phyloP scores from a whole-genome alignment of 1,139 yeast species.

The Suhomyces wounanorum region DNA sequence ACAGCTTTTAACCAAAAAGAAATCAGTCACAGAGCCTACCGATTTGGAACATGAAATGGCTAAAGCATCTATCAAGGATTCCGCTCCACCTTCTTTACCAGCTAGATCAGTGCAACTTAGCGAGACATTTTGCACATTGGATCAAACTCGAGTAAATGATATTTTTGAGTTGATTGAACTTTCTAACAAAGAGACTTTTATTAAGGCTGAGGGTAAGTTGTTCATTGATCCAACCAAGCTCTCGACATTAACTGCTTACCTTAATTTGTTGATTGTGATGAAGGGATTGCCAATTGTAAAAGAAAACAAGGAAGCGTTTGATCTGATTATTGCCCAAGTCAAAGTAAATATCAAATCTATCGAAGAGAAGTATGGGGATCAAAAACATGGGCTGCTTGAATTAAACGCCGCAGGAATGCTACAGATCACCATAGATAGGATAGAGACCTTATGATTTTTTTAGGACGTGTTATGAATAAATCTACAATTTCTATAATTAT shows the following conservation, averaged over 20 bases:
- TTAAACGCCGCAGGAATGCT: slow-evolving; percentile 43
- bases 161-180: slow-evolving; percentile 41
- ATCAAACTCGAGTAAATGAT: slow-evolving; percentile 37
- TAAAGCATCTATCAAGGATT: background rate
- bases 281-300: slow-evolving; percentile 27
- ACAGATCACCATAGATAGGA: slow-evolving; percentile 43
- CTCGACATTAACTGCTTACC: slow-evolving; percentile 51
- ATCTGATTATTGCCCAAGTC: slow-evolving; percentile 21
- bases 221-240: slow-evolving; percentile 32
- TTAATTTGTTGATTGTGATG: slow-evolving; percentile 55
- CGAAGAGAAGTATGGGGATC: slow-evolving; percentile 17
- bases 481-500: background rate
- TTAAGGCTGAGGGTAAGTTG: slow-evolving; percentile 13
- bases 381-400: slow-evolving; percentile 24
- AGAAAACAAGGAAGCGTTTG: slow-evolving; percentile 24
- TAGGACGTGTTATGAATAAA: background rate
- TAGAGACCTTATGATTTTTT: slow-evolving; percentile 8
- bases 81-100: slow-evolving; percentile 25
- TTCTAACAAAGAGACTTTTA: slow-evolving; percentile 35
- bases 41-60: slow-evolving; percentile 8
- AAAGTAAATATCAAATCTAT: slow-evolving; percentile 19
- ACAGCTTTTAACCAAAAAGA: slow-evolving; percentile 50
- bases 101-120: slow-evolving; percentile 13
- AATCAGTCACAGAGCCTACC: background rate
- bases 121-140: slow-evolving; percentile 40